Evolutionary conservation across 106 monocot genomes (phyloP).

Genomic region (Cymbidium sinense): DNA sequence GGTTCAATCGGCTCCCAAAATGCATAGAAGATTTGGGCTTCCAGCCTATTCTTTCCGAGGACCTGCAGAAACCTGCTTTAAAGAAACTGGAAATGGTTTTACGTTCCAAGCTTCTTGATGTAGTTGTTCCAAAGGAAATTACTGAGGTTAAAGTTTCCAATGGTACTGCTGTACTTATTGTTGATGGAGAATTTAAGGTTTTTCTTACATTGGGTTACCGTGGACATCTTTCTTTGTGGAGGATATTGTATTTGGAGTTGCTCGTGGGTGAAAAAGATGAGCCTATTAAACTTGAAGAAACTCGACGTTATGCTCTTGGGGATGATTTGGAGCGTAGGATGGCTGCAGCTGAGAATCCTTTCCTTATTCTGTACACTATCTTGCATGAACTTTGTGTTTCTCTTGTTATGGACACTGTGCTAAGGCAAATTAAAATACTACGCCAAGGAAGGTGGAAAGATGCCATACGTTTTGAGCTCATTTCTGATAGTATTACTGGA

Average conservation of each 20-base stretch:
- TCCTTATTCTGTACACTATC: constrained; percentile 66
- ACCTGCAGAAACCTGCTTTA: constrained; percentile 66
- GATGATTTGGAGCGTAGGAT: constrained; percentile 97
- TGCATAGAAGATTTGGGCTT: constrained; percentile 83
- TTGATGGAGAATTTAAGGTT: constrained; percentile 91
- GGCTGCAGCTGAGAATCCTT: constrained; percentile 85
- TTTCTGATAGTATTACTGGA: constrained; percentile 53
- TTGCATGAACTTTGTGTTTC: constrained; percentile 88
- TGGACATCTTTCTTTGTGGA: constrained; percentile 84
- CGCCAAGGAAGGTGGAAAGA: constrained; percentile 93
- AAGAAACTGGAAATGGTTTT: constrained; percentile 71
- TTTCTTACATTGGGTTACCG: constrained; percentile 89
- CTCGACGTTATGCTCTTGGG: constrained; percentile 74
- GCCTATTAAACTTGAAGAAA: constrained; percentile 77
- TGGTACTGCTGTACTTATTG: constrained; percentile 63
- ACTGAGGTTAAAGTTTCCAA: constrained; percentile 60
- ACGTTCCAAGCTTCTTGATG: constrained; percentile 77
- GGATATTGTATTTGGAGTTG: constrained; percentile 85
- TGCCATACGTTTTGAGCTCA: constrained; percentile 85
- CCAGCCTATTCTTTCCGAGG: constrained; percentile 45
- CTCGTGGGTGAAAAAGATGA: constrained; percentile 87
- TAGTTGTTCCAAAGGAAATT: constrained; percentile 71
- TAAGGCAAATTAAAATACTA: constrained; percentile 75
- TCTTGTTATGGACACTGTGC: constrained; percentile 94
- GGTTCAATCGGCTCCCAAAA: constrained; percentile 69